Percentiles rank a stretch among this genome's conserved stretches.
Evolutionary conservation across 2,329 filamentous ascomycete genomes (phyloP).

Genomic region (Colletotrichum lupini): DNA sequence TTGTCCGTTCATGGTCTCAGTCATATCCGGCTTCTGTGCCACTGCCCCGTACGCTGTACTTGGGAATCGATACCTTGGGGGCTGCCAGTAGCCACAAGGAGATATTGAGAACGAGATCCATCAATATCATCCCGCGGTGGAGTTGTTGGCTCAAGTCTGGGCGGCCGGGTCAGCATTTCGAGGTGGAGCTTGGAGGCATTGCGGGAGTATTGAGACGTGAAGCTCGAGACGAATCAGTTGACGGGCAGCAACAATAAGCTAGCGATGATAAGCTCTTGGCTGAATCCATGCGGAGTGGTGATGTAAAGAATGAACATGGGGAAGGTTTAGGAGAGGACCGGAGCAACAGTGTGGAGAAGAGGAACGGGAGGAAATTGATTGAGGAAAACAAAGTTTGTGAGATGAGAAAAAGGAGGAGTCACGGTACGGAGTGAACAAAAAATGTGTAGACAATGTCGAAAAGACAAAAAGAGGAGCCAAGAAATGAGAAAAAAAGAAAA

Average conservation of each 20-base stretch:
- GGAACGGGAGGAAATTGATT: neutral
- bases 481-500: neutral
- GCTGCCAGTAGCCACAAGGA: neutral
- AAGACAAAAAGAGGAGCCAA: neutral
- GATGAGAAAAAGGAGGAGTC: neutral
- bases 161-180: neutral
- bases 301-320: neutral
- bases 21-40: neutral
- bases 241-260: neutral
- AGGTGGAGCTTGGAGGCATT: neutral
- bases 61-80: neutral
- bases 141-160: neutral
- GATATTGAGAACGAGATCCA: neutral
- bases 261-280: neutral
- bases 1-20: constrained; percentile 4
- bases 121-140: neutral
- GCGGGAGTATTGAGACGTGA: neutral
- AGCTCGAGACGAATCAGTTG: neutral
- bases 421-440: neutral
- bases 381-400: constrained; percentile 1
- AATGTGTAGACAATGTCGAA: neutral
- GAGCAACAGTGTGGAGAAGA: neutral
- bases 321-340: neutral
- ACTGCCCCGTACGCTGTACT: neutral
- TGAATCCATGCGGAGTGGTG: neutral